Conservation (phyloP, 1,139 yeast species). For the Suhomyces terraborum region DNA sequence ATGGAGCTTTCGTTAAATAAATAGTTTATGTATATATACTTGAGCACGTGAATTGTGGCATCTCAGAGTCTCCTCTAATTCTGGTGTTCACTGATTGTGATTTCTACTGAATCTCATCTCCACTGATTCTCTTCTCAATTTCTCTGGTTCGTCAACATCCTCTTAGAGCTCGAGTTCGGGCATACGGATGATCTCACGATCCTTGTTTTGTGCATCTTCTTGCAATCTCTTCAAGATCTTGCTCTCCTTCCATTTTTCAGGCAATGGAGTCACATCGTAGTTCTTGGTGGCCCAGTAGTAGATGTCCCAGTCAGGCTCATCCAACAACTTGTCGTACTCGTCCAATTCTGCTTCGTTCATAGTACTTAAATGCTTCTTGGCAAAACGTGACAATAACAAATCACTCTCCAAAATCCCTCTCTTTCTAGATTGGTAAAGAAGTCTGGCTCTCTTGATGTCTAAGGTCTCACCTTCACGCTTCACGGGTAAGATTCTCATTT, state of each 20-base stretch:
- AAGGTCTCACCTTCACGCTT: conserved; percentile 73
- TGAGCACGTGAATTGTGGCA: no score
- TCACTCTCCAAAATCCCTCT: conserved; percentile 96
- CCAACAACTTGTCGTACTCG: conserved; percentile 83
- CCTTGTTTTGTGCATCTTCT: conserved; percentile 71
- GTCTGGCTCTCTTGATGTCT: conserved; percentile 79
- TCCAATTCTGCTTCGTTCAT: conserved; percentile 70
- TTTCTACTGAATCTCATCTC: no score
- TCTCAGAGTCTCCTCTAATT: no score
- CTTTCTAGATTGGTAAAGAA: conserved; percentile 88
- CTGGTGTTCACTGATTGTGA: no score
- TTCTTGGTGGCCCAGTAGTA: conserved; percentile 96
- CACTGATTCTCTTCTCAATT: no score
- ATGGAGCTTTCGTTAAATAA: conserved; percentile 1
- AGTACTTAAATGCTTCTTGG: conserved; percentile 64
- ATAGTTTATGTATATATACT: background rate
- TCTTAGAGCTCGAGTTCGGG: conserved; percentile 48
- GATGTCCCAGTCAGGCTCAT: conserved; percentile 97
- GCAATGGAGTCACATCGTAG: conserved; percentile 77
- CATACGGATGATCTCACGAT: conserved; percentile 79
- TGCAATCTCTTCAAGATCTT: conserved; percentile 66
- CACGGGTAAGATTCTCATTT: conserved; percentile 70
- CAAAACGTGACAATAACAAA: conserved; percentile 79
- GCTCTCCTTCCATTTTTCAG: conserved; percentile 78
- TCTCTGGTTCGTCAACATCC: no score